Evolutionary conservation across 2,329 filamentous ascomycete genomes (phyloP), one percentile per base, ranked within the genome.

Genomic region (Penicillium sp.): DNA sequence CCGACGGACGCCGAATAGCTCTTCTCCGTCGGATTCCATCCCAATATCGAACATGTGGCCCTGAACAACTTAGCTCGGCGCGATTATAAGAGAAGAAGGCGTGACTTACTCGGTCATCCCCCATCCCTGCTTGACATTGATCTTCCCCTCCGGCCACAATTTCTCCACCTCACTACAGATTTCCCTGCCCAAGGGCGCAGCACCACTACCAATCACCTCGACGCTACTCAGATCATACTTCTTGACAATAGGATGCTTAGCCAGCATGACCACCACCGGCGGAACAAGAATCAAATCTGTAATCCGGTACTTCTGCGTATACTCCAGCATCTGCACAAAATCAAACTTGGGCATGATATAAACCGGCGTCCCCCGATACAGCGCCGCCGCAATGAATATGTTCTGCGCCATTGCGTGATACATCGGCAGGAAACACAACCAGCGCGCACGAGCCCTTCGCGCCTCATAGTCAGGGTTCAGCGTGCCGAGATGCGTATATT

Each of bases 331-430:
- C 67, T 85, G 79, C 51, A 84, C 63, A 55, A 94, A 90, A 66
- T 93, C 85, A 69, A 92, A 95, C 51, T 82, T 81, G 3, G 82
- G 75, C 88, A 95, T 92, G 53, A 94, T 77, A 70, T 93, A 95
- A 13, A 89, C 82, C 1, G 86, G 86, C 1, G 85, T 73, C 1
- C 36, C 49, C 3, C 66, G 62, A n/a, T 78, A 75, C 41, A 81
- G 69, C 43, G 80, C 79, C 49, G 78, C 82, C 45, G 85, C 82
- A 64, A 86, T 80, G 66, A 85, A 90, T 58, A 84, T 83, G 4
- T 85, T 86, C 75, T 94, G 90, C 7, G 81, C 85, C 69, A 83
- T 86, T 12, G 85, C 85, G 66, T 90, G 87, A 64, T 88, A 92
- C 74, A 92, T 83, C 0, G 90, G 90, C 18, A 94, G 75, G 69